Evolutionary conservation across 108 stramenopile species (phyloP).

Genomic region (Fragilaria radians): DNA sequence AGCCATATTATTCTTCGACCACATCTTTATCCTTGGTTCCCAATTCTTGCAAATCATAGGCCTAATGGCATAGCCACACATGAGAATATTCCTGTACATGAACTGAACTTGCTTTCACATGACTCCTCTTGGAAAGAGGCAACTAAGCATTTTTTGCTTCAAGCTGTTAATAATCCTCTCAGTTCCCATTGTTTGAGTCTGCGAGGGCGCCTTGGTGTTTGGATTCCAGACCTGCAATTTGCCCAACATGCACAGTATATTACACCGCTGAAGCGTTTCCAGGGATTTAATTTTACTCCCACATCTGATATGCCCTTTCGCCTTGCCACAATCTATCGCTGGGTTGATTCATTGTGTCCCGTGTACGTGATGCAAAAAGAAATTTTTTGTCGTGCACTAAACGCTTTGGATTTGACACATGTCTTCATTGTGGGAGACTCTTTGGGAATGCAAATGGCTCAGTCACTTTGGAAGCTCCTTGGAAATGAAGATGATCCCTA

Average conservation of each 20-base stretch:
- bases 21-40: background rate
- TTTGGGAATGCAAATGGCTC: slow-evolving; percentile 6
- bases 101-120: background rate
- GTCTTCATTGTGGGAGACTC: slow-evolving; percentile 12
- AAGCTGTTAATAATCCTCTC: background rate
- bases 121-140: background rate
- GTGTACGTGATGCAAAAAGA: slow-evolving; percentile 1
- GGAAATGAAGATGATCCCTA: slow-evolving; percentile 8
- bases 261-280: slow-evolving; percentile 7
- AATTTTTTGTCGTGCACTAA: background rate
- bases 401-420: slow-evolving; percentile 1
- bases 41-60: background rate
- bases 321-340: slow-evolving; percentile 1
- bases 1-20: background rate
- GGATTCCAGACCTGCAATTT: slow-evolving; percentile 6
- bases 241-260: slow-evolving; percentile 3
- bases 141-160: background rate
- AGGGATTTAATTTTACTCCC: background rate
- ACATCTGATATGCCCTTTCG: slow-evolving; percentile 2
- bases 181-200: background rate
- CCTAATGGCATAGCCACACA: background rate
- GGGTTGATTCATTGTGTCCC: slow-evolving; percentile 8
- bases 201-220: slow-evolving; percentile 1
- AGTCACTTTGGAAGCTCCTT: slow-evolving; percentile 9
- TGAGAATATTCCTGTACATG: background rate